These are phyloP conservation scores for Rosellinia necatrix DNA, from an alignment of 2,329 filamentous ascomycete species.

Conservation along the genomic window DNA sequence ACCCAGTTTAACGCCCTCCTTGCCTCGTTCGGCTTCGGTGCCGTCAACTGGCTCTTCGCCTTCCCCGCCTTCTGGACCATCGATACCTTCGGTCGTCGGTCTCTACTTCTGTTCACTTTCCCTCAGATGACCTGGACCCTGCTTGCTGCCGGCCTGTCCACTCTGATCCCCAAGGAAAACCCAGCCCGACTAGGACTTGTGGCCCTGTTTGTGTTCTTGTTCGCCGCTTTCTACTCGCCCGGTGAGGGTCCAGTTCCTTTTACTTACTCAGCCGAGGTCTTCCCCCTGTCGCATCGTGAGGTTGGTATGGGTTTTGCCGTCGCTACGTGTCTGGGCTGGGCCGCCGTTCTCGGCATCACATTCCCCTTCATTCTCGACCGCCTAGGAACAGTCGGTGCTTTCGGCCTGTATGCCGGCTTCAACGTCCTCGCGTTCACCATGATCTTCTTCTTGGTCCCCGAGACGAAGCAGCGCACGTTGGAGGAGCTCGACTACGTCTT, in stretches of 20 bases:
- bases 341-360: constrained; percentile 65
- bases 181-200: constrained; percentile 49
- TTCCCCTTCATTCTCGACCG: constrained; percentile 60
- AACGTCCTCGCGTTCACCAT: constrained; percentile 52
- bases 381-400: constrained; percentile 51
- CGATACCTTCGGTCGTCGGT: constrained; percentile 67
- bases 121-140: constrained; percentile 70
- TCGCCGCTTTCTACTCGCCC: constrained; percentile 65
- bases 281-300: constrained; percentile 71
- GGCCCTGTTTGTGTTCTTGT: constrained; percentile 64
- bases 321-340: constrained; percentile 66
- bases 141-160: constrained; percentile 65
- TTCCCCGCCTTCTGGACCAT: constrained; percentile 69
- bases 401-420: constrained; percentile 53
- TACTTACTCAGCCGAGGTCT: constrained; percentile 71
- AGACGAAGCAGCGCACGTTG: constrained; percentile 56
- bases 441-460: constrained; percentile 55
- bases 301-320: constrained; percentile 74
- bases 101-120: constrained; percentile 67
- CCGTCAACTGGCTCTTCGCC: constrained; percentile 69
- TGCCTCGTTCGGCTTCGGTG: constrained; percentile 67
- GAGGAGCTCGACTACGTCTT: constrained; percentile 58
- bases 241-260: constrained; percentile 72
- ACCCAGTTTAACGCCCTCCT: constrained; percentile 59
- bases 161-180: constrained; percentile 47